Evolutionary conservation across 2,329 filamentous ascomycete genomes (phyloP), one percentile per base, ranked within the genome.

Genomic region (Trichoderma pleuroti): DNA sequence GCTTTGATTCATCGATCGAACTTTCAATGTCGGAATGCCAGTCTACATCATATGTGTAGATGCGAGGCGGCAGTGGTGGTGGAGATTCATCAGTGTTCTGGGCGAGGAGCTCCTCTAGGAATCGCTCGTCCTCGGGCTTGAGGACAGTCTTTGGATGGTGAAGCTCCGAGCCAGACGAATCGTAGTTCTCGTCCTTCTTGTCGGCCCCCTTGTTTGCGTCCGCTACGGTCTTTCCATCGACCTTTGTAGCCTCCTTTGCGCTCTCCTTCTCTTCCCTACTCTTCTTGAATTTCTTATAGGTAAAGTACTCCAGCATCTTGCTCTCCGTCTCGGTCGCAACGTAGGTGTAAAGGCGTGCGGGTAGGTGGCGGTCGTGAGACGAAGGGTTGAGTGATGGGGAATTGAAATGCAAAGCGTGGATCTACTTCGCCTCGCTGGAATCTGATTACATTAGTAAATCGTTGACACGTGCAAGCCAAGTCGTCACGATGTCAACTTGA

Each of bases 241-340:
- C 72, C 30, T 76, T 72, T 32, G 73, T 75, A 9, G 78, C 72
- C 26, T 77, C 74, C 59, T 77, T 76, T 32, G 78, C 79, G 18
- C 78, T 72, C 30, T 77, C 75, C 59, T 77, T 76, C 30, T 78
- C 79, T 21, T 80, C 84, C 75, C 83, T 84, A 77, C 86, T 81
- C 79, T 90, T 88, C 81, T 90, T 90, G 76, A 85, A 81, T 78
- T 90, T 91, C 78, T 87, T 90, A 81, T 86, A 87, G 42, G 84
- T 81, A 74, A 91, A 86, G 78, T 88, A 90, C 78, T 91, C 88
- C 72, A 91, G 77, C 89, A 91, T 91, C 62, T 73, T 82, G 76
- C 14, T 49, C 21, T 52, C 36, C 3, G 10, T 21, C 12, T 52
- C 16, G 28, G 28, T 26, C 39, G 54, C 39, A 28, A 2, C 16